Conservation (phyloP, 768 basidiomycete genomes). For the Udeniomyces megalosporus region DNA sequence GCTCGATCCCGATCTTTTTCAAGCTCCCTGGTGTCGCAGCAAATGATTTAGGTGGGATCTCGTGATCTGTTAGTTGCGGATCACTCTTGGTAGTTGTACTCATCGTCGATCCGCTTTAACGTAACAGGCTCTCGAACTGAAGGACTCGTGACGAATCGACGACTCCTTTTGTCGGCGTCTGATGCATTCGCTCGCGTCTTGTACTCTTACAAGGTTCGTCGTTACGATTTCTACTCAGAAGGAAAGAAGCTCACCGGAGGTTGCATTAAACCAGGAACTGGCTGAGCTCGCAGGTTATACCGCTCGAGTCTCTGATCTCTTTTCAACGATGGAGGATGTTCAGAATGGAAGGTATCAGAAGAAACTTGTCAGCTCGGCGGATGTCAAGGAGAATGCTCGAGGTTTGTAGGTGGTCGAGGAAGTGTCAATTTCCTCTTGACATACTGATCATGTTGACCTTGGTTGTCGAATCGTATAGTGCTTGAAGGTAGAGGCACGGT, state of each 20-base stretch:
- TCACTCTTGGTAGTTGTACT: not conserved
- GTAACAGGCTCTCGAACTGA: conserved; percentile 8
- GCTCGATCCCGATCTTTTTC: conserved; percentile 87
- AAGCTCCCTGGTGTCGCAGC: conserved; percentile 53
- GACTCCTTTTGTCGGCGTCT: conserved; percentile 62
- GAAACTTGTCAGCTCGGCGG: conserved; percentile 59
- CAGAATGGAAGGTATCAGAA: conserved; percentile 74
- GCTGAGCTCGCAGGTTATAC: conserved; percentile 94
- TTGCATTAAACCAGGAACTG: conserved; percentile 41
- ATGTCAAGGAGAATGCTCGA: conserved; percentile 52
- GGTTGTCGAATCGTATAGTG: conserved; percentile 36
- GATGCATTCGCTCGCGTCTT: conserved; percentile 92
- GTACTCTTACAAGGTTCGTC: conserved; percentile 71
- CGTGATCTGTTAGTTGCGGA: not conserved
- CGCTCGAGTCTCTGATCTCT: conserved; percentile 66
- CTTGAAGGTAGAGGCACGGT: conserved; percentile 61
- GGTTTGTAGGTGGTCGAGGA: too few relatives aligned
- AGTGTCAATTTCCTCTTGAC: not conserved
- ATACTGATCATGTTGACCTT: not conserved
- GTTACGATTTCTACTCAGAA: not conserved
- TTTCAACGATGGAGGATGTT: conserved; percentile 82
- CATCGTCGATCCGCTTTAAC: not conserved
- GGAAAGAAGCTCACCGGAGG: too few relatives aligned
- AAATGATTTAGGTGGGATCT: conserved; percentile 51
- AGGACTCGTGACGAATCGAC: conserved; percentile 95